A percentile compares a stretch with the other conserved stretches of the same genome.
Evolutionary conservation across 2,329 filamentous ascomycete genomes (phyloP).

Genomic region (Fusarium piperis): DNA sequence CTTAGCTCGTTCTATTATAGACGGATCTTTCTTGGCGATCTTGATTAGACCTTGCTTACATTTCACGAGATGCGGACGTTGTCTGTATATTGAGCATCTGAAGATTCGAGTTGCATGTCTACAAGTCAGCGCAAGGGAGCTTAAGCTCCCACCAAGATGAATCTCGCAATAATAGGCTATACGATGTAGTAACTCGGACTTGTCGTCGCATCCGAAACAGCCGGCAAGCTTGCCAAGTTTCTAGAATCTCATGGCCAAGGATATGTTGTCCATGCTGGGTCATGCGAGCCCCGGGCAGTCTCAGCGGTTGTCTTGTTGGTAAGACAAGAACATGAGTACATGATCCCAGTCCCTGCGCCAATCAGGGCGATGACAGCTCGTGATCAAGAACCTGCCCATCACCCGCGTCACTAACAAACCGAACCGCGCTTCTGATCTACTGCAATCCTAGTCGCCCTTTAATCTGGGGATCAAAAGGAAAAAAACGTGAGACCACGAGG

Average conservation of each 20-base stretch:
- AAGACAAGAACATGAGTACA: background rate
- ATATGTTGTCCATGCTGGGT: background rate
- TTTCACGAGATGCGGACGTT: conserved; percentile 16
- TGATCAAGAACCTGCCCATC: background rate
- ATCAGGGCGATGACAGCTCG: background rate
- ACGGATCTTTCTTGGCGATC: conserved; percentile 8
- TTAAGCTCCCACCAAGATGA: background rate
- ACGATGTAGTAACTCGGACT: background rate
- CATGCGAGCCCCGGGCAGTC: background rate
- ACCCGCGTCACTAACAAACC: conserved; percentile 21
- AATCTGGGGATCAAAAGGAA: conserved; percentile 9
- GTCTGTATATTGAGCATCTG: conserved; percentile 1
- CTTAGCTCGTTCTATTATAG: background rate
- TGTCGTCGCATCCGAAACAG: background rate
- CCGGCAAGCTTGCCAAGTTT: background rate
- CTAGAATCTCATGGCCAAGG: conserved; percentile 1
- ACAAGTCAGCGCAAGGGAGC: background rate
- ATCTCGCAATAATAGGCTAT: background rate
- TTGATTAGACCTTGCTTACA: conserved; percentile 22
- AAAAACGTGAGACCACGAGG: conserved; percentile 3
- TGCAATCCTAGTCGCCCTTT: conserved; percentile 18
- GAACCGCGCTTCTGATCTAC: conserved; percentile 35
- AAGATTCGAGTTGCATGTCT: conserved; percentile 25
- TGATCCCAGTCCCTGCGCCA: background rate
- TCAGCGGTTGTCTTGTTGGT: background rate